Conservation (phyloP, 257 asterid genomes). For the Voacanga thouarsii region DNA sequence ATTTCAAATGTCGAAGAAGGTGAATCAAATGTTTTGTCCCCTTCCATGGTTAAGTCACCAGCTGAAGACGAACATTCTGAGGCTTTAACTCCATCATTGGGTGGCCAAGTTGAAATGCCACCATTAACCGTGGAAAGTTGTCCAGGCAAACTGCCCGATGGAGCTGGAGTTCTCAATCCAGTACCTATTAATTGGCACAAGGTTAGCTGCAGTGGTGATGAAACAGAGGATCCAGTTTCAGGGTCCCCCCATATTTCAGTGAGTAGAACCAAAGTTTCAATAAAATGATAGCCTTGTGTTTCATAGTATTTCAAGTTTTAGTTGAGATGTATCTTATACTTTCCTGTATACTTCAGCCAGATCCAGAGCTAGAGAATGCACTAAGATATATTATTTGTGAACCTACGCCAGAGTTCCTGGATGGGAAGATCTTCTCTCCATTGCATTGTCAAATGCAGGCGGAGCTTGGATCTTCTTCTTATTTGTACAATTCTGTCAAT, state of each 20-base stretch:
- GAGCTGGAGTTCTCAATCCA: conserved; percentile 24
- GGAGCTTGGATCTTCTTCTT: conserved; percentile 55
- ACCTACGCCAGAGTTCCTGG: conserved; percentile 34
- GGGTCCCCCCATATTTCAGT: conserved; percentile 48
- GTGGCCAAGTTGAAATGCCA: conserved; percentile 24
- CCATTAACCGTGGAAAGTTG: conserved; percentile 30
- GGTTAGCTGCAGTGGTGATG: conserved; percentile 25
- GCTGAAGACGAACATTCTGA: conserved; percentile 51
- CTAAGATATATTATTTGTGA: conserved; percentile 37
- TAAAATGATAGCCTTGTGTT: not conserved
- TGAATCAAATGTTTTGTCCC: conserved; percentile 50
- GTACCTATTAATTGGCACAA: conserved; percentile 23
- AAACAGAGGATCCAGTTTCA: conserved; percentile 24
- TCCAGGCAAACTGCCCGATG: conserved; percentile 26
- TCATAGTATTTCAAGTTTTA: not conserved
- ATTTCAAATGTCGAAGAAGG: conserved; percentile 40
- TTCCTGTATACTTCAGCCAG: conserved; percentile 41
- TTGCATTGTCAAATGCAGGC: conserved; percentile 63
- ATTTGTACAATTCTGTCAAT: conserved; percentile 22
- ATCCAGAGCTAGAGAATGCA: conserved; percentile 56
- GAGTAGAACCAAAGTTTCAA: conserved; percentile 24
- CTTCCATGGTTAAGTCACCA: conserved; percentile 37
- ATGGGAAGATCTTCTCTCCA: conserved; percentile 65
- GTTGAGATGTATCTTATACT: conserved; percentile 2
- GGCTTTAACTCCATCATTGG: conserved; percentile 37